Percentiles rank a stretch among this genome's conserved stretches.
Evolutionary conservation across 2,329 filamentous ascomycete species (phyloP).

Genomic region (Eurotiales sp.): DNA sequence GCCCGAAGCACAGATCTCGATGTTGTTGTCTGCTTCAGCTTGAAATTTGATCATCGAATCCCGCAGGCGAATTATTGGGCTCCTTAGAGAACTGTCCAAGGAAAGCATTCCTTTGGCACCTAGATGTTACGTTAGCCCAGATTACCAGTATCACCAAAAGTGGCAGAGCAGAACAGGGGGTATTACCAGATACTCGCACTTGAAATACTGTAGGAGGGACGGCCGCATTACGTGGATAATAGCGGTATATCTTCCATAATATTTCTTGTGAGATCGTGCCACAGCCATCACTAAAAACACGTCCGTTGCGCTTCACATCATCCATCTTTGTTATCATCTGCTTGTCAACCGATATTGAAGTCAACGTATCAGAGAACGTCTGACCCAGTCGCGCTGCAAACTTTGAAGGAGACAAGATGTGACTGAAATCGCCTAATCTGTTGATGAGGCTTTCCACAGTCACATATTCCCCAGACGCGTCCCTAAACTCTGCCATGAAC

Average conservation of each 20-base stretch:
- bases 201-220: constrained; percentile 52
- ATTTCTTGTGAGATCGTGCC: constrained; percentile 66
- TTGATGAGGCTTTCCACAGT: constrained; percentile 41
- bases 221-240: constrained; percentile 22
- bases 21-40: constrained; percentile 19
- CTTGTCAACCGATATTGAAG: constrained; percentile 51
- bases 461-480: constrained; percentile 25
- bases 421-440: constrained; percentile 48
- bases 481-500: constrained; percentile 51
- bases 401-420: constrained; percentile 53
- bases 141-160: background rate
- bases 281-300: constrained; percentile 75
- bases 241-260: constrained; percentile 56
- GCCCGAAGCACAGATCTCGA: constrained; percentile 51
- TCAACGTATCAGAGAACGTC: constrained; percentile 72
- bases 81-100: constrained; percentile 59
- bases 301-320: constrained; percentile 28
- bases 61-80: constrained; percentile 59
- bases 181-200: constrained; percentile 65
- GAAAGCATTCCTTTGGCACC: constrained; percentile 72
- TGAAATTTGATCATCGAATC: constrained; percentile 76
- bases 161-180: background rate
- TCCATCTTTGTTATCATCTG: constrained; percentile 21
- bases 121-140: background rate
- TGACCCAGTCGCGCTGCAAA: constrained; percentile 59